A percentile compares a stretch with the other conserved stretches of the same genome.
These are phyloP conservation scores for Scheffersomyces amazonensis DNA, from an alignment of 805 yeast genomes.

Conservation along the genomic window DNA sequence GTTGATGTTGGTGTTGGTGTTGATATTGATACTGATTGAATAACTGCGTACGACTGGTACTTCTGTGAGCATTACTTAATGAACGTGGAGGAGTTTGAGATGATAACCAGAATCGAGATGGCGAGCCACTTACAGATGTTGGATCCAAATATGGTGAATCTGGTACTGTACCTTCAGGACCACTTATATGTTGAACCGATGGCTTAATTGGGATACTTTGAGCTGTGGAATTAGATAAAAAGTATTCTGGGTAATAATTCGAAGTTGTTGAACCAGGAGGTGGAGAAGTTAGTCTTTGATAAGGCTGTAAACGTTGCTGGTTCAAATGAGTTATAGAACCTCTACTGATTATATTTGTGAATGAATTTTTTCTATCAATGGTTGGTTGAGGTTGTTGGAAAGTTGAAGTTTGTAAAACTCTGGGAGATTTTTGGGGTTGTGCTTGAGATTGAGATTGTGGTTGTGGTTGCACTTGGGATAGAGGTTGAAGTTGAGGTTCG, in stretches of 20 bases:
- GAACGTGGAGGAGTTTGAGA: constrained; percentile 51
- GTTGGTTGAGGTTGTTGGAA: not conserved
- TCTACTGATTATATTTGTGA: constrained; percentile 1
- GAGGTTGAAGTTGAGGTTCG: constrained; percentile 1
- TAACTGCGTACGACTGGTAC: constrained; percentile 17
- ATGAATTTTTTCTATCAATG: constrained; percentile 4
- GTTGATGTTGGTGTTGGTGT: constrained; percentile 16
- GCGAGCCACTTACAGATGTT: constrained; percentile 51
- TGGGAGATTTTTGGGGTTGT: constrained; percentile 1
- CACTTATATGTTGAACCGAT: not conserved
- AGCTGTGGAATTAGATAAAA: constrained; percentile 8
- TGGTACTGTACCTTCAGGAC: constrained; percentile 20
- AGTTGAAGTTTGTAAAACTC: not conserved
- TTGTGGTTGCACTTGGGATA: constrained; percentile 1
- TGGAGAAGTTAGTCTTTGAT: constrained; percentile 32
- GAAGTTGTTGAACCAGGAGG: constrained; percentile 12
- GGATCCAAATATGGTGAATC: constrained; percentile 55
- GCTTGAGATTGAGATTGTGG: not conserved
- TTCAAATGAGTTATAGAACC: constrained; percentile 21
- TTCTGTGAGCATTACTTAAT: constrained; percentile 12
- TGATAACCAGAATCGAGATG: constrained; percentile 52
- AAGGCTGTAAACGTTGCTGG: constrained; percentile 36
- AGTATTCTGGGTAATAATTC: not conserved
- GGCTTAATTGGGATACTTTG: constrained; percentile 28
- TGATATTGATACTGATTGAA: constrained; percentile 11